Evolutionary conservation across 805 yeast genomes (phyloP).

Genomic region (Candida caryicola): DNA sequence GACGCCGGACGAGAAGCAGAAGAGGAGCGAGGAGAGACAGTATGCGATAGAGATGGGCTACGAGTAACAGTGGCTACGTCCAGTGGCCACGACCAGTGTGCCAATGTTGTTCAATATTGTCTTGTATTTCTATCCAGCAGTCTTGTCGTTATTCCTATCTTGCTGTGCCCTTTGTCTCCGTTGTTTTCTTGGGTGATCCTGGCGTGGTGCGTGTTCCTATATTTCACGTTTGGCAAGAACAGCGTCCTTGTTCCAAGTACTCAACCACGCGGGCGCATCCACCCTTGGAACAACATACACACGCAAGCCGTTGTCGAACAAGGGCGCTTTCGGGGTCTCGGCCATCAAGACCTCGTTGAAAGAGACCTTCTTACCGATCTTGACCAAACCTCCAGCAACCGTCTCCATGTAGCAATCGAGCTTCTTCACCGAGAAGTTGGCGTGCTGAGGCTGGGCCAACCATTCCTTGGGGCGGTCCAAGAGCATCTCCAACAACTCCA

Average conservation of each 20-base stretch:
- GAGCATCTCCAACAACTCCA: slow-evolving; percentile 58
- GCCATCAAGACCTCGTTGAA: slow-evolving; percentile 62
- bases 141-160: too few species aligned
- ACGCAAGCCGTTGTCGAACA: slow-evolving; percentile 71
- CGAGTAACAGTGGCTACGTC: slow-evolving; percentile 2
- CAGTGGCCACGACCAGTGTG: too few species aligned
- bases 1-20: slow-evolving; percentile 37
- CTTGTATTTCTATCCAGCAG: too few species aligned
- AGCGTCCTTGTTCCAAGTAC: slow-evolving; percentile 58
- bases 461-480: slow-evolving; percentile 64
- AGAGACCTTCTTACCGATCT: slow-evolving; percentile 74
- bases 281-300: slow-evolving; percentile 76
- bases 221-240: slow-evolving; percentile 48
- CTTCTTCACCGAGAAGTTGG: slow-evolving; percentile 54
- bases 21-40: slow-evolving; percentile 44
- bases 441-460: slow-evolving; percentile 62
- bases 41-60: slow-evolving; percentile 50
- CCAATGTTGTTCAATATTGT: too few species aligned
- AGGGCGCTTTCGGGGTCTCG: slow-evolving; percentile 63
- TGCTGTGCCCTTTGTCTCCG: too few species aligned
- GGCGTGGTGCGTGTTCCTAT: too few species aligned
- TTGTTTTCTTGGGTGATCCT: too few species aligned
- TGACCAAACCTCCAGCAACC: slow-evolving; percentile 75
- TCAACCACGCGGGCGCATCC: slow-evolving; percentile 63
- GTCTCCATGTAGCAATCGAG: slow-evolving; percentile 83